Conservation (phyloP, 805 yeast genomes). For the Candida sithepensis region DNA sequence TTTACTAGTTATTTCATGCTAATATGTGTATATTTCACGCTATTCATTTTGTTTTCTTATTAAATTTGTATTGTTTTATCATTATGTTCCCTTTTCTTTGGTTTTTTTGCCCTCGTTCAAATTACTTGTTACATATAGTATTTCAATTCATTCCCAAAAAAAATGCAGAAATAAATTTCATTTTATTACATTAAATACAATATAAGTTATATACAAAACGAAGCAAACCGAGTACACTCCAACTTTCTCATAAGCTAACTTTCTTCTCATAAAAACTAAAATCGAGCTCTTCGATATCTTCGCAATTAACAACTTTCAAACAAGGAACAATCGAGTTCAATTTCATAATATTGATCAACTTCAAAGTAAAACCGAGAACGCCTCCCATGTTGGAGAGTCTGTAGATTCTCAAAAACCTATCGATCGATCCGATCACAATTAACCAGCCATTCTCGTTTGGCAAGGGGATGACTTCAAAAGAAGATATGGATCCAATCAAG, state of each 20-base stretch:
- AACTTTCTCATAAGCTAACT: background rate
- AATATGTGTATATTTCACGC: too few relatives aligned
- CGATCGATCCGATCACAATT: conserved; percentile 20
- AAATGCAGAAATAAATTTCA: background rate
- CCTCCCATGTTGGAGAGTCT: conserved; percentile 4
- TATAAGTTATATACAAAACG: background rate
- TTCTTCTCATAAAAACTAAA: conserved; percentile 14
- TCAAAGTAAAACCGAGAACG: conserved; percentile 3
- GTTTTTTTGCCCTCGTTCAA: background rate
- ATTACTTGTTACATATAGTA: background rate
- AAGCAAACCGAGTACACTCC: background rate
- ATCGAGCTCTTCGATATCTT: conserved; percentile 6
- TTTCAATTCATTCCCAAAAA: background rate
- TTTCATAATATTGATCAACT: conserved; percentile 8
- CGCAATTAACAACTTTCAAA: conserved; percentile 10
- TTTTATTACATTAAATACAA: background rate
- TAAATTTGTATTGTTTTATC: background rate
- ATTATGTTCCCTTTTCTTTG: background rate
- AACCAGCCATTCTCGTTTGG: conserved; percentile 6
- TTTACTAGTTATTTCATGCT: too few relatives aligned
- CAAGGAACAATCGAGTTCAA: conserved; percentile 20
- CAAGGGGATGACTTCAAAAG: conserved; percentile 11
- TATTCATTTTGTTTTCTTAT: too few relatives aligned
- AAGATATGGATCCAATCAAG: conserved; percentile 23
- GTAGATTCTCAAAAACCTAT: conserved; percentile 20